Evolutionary conservation across 768 basidiomycete species (phyloP).

Genomic region (Termitomyces heimii): DNA sequence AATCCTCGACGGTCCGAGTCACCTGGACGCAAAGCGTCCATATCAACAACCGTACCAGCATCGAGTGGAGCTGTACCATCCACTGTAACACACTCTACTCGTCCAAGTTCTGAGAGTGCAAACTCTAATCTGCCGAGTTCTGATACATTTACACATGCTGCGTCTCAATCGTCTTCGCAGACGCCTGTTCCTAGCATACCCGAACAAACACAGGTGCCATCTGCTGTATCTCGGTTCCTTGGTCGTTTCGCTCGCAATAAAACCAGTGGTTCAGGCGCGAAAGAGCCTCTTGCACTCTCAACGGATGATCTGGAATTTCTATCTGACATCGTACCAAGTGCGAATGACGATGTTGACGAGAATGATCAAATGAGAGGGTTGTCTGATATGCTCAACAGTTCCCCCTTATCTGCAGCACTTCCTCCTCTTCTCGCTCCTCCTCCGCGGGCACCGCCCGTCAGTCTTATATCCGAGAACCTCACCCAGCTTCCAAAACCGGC

Average conservation of each 20-base stretch:
- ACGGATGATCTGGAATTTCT: conserved; percentile 81
- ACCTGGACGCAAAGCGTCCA: conserved; percentile 5
- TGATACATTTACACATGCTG: background rate
- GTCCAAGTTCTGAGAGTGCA: conserved; percentile 19
- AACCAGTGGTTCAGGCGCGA: conserved; percentile 26
- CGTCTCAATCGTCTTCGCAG: conserved; percentile 7
- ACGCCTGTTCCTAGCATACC: conserved; percentile 11
- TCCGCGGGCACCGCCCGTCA: conserved; percentile 17
- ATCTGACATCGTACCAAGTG: conserved; percentile 59
- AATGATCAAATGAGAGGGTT: conserved; percentile 29
- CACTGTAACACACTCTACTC: conserved; percentile 16
- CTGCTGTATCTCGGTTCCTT: conserved; percentile 81
- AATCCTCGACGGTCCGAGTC: conserved; percentile 11
- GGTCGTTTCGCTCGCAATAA: conserved; percentile 61
- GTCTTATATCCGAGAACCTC: background rate
- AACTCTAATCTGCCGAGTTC: conserved; percentile 6
- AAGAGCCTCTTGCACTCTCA: conserved; percentile 64
- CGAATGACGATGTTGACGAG: conserved; percentile 33
- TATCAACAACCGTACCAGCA: background rate
- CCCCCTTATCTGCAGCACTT: conserved; percentile 34
- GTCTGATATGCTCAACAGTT: conserved; percentile 34
- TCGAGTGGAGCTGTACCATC: conserved; percentile 8
- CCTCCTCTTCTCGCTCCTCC: conserved; percentile 42
- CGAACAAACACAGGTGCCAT: conserved; percentile 32
- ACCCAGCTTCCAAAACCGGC: background rate